These are phyloP conservation scores for Populus tomentosa DNA, from an alignment of 441 rosid species.

Conservation along the genomic window DNA sequence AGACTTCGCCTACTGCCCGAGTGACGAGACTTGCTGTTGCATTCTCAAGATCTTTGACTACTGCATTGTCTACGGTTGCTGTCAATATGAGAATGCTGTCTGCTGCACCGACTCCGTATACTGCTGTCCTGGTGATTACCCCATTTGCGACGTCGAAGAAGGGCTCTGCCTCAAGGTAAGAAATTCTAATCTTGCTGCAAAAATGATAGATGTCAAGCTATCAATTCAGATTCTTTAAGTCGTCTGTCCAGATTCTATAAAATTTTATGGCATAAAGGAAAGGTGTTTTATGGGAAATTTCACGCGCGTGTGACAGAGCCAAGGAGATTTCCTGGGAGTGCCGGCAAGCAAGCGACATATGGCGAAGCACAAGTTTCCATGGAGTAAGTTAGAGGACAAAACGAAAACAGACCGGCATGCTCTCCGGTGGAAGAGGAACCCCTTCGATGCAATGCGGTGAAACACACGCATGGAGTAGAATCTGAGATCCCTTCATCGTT, in stretches of 20 bases:
- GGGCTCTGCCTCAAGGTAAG: conserved; percentile 62
- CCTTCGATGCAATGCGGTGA: conserved; percentile 41
- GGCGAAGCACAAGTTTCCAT: conserved; percentile 61
- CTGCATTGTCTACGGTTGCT: conserved; percentile 57
- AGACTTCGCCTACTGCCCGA: conserved; percentile 47
- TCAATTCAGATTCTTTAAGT: not conserved
- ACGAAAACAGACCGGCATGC: conserved; percentile 20
- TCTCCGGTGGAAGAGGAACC: conserved; percentile 52
- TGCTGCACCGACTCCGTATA: conserved; percentile 47
- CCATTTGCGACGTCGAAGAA: conserved; percentile 49
- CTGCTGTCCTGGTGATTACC: conserved; percentile 68
- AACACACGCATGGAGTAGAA: not conserved
- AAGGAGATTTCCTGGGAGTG: conserved; percentile 50
- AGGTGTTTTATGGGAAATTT: not conserved
- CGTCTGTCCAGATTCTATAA: not conserved
- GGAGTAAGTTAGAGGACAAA: conserved; percentile 37
- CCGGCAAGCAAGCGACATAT: conserved; percentile 45
- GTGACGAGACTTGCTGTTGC: conserved; percentile 65
- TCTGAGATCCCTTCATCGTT: not conserved
- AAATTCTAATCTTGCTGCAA: not conserved
- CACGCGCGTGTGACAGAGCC: conserved; percentile 25
- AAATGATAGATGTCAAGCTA: not conserved
- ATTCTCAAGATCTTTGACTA: conserved; percentile 32
- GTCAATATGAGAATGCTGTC: conserved; percentile 51
- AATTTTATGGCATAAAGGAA: not conserved